Percentiles rank a stretch among this genome's conserved stretches.
Conservation (phyloP, 1,284 basidiomycete genomes). For the Heterobasidion annosum region DNA sequence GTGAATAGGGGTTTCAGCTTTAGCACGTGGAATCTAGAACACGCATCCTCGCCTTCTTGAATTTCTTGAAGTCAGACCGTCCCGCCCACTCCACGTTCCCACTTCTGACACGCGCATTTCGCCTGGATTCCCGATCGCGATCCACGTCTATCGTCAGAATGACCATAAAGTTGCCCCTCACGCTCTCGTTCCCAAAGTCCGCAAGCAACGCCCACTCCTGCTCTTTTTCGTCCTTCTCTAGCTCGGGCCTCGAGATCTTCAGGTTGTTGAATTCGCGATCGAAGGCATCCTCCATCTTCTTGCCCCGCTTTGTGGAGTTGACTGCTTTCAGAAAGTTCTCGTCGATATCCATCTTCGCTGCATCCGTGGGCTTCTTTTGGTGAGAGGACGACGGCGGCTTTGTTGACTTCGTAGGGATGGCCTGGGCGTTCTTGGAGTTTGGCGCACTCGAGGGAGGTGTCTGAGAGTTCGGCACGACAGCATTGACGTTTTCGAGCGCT, state of each 20-base stretch:
- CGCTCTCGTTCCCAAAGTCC: conserved; percentile 63
- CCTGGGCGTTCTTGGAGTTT: not conserved
- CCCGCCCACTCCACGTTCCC: conserved; percentile 41
- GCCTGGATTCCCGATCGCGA: conserved; percentile 7
- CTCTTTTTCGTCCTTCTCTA: conserved; percentile 26
- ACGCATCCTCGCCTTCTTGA: conserved; percentile 56
- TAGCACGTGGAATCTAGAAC: not conserved
- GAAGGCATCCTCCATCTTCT: conserved; percentile 62
- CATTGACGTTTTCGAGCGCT: conserved; percentile 26
- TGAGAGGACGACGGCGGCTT: not conserved
- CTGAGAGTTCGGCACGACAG: conserved; percentile 14
- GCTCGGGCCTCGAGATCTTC: conserved; percentile 63
- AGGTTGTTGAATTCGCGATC: conserved; percentile 82
- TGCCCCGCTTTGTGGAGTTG: conserved; percentile 65
- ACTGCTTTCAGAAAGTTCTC: conserved; percentile 62
- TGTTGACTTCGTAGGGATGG: conserved; percentile 2
- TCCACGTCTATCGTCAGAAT: conserved; percentile 64
- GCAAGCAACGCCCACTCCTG: conserved; percentile 59
- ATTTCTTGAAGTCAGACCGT: conserved; percentile 78
- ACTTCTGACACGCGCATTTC: conserved; percentile 10
- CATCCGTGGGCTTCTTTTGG: conserved; percentile 17
- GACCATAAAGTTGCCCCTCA: conserved; percentile 82
- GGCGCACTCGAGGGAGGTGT: not conserved
- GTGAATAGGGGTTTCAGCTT: conserved; percentile 7
- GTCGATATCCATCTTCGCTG: conserved; percentile 56